These are phyloP conservation scores for Penicillium oxalicum DNA, from an alignment of 2,329 filamentous ascomycete genomes.

Conservation along the genomic window DNA sequence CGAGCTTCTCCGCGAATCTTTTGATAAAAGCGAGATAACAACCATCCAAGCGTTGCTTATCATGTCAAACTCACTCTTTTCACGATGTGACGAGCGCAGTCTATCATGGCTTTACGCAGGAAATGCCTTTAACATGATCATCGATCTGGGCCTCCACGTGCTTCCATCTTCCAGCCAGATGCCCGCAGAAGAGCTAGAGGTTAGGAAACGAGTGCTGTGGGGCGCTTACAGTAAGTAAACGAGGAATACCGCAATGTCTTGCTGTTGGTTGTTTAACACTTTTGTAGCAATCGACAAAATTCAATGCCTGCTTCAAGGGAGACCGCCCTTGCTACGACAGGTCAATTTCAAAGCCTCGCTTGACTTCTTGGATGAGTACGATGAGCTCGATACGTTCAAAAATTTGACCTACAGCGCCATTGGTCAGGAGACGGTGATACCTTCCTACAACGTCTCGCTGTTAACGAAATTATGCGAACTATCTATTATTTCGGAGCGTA, in stretches of 20 bases:
- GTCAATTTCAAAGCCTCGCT: constrained; percentile 45
- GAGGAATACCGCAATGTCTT: no score
- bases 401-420: constrained; percentile 34
- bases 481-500: constrained; percentile 31
- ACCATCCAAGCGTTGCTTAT: constrained; percentile 51
- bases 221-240: constrained; percentile 33
- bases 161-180: constrained; percentile 32
- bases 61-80: constrained; percentile 48
- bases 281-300: constrained; percentile 44
- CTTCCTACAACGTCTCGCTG: constrained; percentile 19
- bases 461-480: constrained; percentile 29
- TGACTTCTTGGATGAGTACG: constrained; percentile 26
- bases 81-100: constrained; percentile 48
- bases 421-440: constrained; percentile 6
- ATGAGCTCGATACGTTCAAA: constrained; percentile 46
- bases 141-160: constrained; percentile 48
- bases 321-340: constrained; percentile 43
- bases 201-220: constrained; percentile 44
- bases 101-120: constrained; percentile 51
- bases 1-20: constrained; percentile 42
- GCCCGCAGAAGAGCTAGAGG: constrained; percentile 44
- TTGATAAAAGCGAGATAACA: constrained; percentile 48
- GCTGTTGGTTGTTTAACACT: background rate
- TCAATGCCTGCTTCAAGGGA: constrained; percentile 50
- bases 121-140: constrained; percentile 48